Base-by-base conservation (phyloP, 495 filamentous ascomycete genomes). In the Polyplosphaeria fusca region DNA sequence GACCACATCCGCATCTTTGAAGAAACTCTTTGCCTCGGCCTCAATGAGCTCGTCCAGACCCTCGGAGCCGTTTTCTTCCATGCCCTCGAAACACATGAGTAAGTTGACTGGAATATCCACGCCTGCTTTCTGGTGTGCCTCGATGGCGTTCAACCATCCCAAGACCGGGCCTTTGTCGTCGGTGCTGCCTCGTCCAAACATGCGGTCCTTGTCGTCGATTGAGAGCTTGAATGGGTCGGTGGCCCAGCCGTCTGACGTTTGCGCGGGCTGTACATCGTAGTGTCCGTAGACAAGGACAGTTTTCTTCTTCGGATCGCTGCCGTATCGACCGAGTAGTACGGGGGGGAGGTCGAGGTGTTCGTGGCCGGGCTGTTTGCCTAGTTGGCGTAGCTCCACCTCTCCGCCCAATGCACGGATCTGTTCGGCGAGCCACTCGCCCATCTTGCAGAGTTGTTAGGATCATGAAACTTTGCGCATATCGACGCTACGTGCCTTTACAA, bases 61-160 rank as follows among this genome's bases (percentile, higher is more conserved):
- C 66, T 97, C 94, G 0, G 89, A 95, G 37, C 94, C 94, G 70
- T 95, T 95, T 75, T 99, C 94, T 75, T 99, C 93, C 94, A 99
- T 99, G 38, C 94, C 94, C 74, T 99, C 94, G 67, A 99, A 99
- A 78, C 94, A 99, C 90, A 96, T 96, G 26, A 99, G 82, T 52
- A 99, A 79, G 77, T 99, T 99, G 62, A 99, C 92, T 4, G 94
- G 94, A 67, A 97, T 84, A 43, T 96, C 92, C 43, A 96, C 77
- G 37, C 91, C 89, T 46, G 94, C 91, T 72, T 88, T 90, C 72
- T 91, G 82, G 79, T 99, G 93, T 11, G 94, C 91, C 71, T 99
- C 91, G 50, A 99, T 96, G 44, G 91, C 90, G 63, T 97, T 97
- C 46, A 99, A 72, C 94, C 94, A 99, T 46, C 94, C 94, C 22